Evolutionary conservation across 1,139 yeast genomes (phyloP), one percentile per base, ranked within the genome.

Genomic region (Debaryomyces coudertii): DNA sequence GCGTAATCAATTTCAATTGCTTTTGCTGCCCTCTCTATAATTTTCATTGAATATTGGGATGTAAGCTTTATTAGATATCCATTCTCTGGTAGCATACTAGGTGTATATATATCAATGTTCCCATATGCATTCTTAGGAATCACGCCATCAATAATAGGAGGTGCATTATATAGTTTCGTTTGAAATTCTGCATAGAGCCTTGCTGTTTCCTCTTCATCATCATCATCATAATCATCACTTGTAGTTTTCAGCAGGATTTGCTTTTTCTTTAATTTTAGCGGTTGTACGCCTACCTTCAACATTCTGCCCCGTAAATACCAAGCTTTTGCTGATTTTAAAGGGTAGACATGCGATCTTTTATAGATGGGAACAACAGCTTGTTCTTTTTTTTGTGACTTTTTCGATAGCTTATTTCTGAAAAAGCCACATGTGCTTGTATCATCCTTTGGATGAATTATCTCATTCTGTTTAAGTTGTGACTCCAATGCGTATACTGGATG

Each of bases 401-500:
- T 35, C 18, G 37, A 38, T 2, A 33, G 31, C 37, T 46, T 48
- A 25, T 76, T 68, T 24, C 87, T 64, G 40, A 90, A 76, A 12
- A 83, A 83, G 0, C 98, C 98, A 58, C 95, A 85, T 29, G 64
- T 63, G 42, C 72, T 68, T 2, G 68, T 49, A 1, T 83, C 76
- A 40, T 85, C 86, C 51, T 76, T 81, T 0, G 95, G 90, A 44
- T 77, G 72, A 7, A 93, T 68, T 2, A 90, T 76, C 59, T 93
- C 96, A 59, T 85, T 85, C 47, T 77, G 77, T 46, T 78, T 76
- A 27, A 93, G 63, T 56, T 90, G 96, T 1, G 82, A 75, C 59
- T 89, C 96, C 8, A 93, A 62, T 0, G 86, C 93, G 62, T 85
- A 93, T n/a, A 85, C 63, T 0, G 99, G 99, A 62, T 93, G 99